Conservation (phyloP, 805 yeast species). For the Starmerella roubikii region DNA sequence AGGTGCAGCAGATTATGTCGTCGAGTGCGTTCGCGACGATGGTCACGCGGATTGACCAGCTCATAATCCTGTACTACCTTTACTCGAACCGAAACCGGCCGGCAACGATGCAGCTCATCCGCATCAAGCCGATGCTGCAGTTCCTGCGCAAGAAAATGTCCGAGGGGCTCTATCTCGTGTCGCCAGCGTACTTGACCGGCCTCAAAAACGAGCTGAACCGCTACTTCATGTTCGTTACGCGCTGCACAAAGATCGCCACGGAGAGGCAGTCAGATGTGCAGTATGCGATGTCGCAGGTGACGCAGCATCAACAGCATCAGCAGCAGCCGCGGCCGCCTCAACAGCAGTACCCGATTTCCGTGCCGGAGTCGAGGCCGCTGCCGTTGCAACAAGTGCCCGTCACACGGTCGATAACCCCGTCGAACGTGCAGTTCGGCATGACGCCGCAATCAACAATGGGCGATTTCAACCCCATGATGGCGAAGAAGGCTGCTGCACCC, state of each 20-base stretch:
- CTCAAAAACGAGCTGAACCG: conserved; percentile 59
- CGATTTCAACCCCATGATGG: too few species aligned
- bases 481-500: too few species aligned
- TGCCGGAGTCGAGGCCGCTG: too few species aligned
- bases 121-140: conserved; percentile 64
- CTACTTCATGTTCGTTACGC: conserved; percentile 62
- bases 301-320: neutral
- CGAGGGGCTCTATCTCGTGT: conserved; percentile 51
- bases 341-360: too few species aligned
- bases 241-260: conserved; percentile 21
- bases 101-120: conserved; percentile 63
- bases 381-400: too few species aligned
- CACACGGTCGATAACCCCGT: too few species aligned
- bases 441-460: too few species aligned
- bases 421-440: too few species aligned
- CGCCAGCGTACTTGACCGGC: conserved; percentile 57
- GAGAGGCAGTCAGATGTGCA: conserved; percentile 6
- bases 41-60: conserved; percentile 47
- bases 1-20: conserved; percentile 37
- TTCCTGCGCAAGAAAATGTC: conserved; percentile 59
- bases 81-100: conserved; percentile 54
- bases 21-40: conserved; percentile 38
- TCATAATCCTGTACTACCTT: conserved; percentile 65
- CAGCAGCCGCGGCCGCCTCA: too few species aligned
- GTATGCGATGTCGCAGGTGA: neutral